phyloP scores from a whole-genome alignment of 2,329 filamentous ascomycete species.

The Colletotrichum sp. region DNA sequence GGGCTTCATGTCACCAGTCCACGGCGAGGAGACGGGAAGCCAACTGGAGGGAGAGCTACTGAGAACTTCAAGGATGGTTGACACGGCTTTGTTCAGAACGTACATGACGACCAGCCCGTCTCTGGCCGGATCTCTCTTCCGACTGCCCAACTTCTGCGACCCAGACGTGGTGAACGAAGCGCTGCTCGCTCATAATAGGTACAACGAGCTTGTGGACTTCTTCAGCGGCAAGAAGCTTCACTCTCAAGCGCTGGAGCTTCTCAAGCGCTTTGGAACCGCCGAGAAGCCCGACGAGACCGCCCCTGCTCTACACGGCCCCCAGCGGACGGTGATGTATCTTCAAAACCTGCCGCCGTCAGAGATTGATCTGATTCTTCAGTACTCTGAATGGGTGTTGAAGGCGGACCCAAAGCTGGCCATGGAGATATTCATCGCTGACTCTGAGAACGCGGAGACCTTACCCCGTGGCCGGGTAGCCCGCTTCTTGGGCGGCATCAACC shows the following conservation, averaged over 20 bases:
- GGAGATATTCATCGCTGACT: slow-evolving; percentile 92
- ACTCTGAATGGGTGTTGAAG: slow-evolving; percentile 85
- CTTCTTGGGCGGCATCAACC: slow-evolving; percentile 75
- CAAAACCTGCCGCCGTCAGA: slow-evolving; percentile 86
- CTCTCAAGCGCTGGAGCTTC: slow-evolving; percentile 80
- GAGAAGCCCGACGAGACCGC: slow-evolving; percentile 54
- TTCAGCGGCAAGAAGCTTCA: slow-evolving; percentile 95
- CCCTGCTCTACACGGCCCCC: slow-evolving; percentile 75
- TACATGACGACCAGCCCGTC: slow-evolving; percentile 93
- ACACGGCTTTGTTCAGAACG: slow-evolving; percentile 91
- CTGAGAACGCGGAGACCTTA: slow-evolving; percentile 86
- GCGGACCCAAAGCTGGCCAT: slow-evolving; percentile 78
- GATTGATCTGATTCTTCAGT: slow-evolving; percentile 90
- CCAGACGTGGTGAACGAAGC: slow-evolving; percentile 94
- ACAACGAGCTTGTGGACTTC: slow-evolving; percentile 96
- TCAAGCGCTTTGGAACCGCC: slow-evolving; percentile 79
- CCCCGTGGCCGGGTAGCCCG: slow-evolving; percentile 77
- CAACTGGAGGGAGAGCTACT: slow-evolving; percentile 75
- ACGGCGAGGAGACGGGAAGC: slow-evolving; percentile 52
- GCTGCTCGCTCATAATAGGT: slow-evolving; percentile 84
- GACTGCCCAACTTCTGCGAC: slow-evolving; percentile 96
- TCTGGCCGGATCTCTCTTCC: slow-evolving; percentile 87
- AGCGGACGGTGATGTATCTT: slow-evolving; percentile 86
- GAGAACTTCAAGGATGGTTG: slow-evolving; percentile 81
- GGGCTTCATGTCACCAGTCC: slow-evolving; percentile 55